Conservation (phyloP, 2,329 filamentous ascomycete species). For the Pezicula rhizophila region DNA sequence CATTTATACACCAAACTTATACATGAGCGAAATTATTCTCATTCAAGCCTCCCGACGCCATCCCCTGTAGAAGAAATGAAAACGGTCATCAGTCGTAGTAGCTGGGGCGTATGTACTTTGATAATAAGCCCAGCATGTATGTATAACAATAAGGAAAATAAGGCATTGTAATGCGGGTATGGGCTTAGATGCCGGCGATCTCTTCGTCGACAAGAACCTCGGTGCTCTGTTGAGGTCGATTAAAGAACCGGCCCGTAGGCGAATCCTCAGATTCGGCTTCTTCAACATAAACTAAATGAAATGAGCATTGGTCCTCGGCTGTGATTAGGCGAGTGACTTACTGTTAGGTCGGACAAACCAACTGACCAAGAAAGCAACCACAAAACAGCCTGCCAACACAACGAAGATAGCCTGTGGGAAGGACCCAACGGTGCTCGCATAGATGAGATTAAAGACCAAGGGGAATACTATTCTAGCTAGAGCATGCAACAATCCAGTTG, state of each 20-base stretch:
- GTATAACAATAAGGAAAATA: too few species aligned
- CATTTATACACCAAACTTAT: too few species aligned
- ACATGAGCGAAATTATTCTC: too few species aligned
- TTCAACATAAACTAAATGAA: constrained; percentile 4
- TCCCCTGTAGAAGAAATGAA: too few species aligned
- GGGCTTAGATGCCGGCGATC: not conserved
- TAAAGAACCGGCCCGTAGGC: not conserved
- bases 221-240: not conserved
- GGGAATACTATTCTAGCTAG: constrained; percentile 74
- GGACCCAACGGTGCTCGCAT: constrained; percentile 69
- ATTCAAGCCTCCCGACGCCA: too few species aligned
- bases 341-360: constrained; percentile 69
- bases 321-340: constrained; percentile 39
- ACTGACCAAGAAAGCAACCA: constrained; percentile 56
- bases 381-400: constrained; percentile 62
- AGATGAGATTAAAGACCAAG: constrained; percentile 78
- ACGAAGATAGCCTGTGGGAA: constrained; percentile 83
- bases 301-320: not conserved
- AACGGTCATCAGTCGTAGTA: too few species aligned
- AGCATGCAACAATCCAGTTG: constrained; percentile 79
- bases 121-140: too few species aligned
- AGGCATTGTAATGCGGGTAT: too few species aligned
- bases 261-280: constrained; percentile 1
- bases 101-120: too few species aligned
- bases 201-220: constrained; percentile 5